A percentile compares a stretch with the other conserved stretches of the same genome.
phyloP scores from a whole-genome alignment of 2,329 filamentous ascomycete genomes.

The Xylogone sp. region DNA sequence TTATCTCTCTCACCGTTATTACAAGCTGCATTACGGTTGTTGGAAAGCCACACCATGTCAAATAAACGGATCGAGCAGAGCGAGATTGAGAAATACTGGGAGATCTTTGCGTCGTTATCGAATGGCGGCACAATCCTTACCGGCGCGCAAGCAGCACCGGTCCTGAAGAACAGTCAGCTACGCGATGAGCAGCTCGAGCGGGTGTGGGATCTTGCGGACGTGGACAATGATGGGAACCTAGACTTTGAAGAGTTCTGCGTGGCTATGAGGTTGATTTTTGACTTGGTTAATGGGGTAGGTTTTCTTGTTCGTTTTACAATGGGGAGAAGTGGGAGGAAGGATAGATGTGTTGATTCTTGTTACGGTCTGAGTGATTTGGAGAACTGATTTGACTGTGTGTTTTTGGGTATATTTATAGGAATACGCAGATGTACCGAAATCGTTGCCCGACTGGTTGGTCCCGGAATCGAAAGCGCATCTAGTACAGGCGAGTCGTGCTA shows the following conservation, averaged over 20 bases:
- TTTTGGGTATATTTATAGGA: slow-evolving; percentile 54
- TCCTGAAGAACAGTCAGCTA: slow-evolving; percentile 70
- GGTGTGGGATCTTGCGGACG: slow-evolving; percentile 95
- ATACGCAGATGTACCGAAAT: slow-evolving; percentile 80
- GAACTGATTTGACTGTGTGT: slow-evolving; percentile 4
- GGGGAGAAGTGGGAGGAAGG: too few species aligned
- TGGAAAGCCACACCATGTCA: slow-evolving; percentile 22
- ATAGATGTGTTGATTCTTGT: too few species aligned
- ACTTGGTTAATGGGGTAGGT: slow-evolving; percentile 87
- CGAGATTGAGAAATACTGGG: slow-evolving; percentile 76
- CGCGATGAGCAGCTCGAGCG: slow-evolving; percentile 85
- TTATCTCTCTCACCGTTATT: too few species aligned
- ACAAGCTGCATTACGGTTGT: background rate
- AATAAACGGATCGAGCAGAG: slow-evolving; percentile 62
- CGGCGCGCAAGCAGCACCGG: slow-evolving; percentile 65
- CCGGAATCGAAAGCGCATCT: slow-evolving; percentile 92
- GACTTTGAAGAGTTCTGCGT: slow-evolving; percentile 99
- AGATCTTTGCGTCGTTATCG: slow-evolving; percentile 69
- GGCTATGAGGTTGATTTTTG: slow-evolving; percentile 96
- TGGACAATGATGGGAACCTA: slow-evolving; percentile 94
- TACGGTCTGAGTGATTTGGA: slow-evolving; percentile 1
- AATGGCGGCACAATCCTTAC: slow-evolving; percentile 62
- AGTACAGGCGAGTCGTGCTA: slow-evolving; percentile 75
- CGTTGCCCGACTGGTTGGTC: slow-evolving; percentile 92
- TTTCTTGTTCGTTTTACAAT: slow-evolving; percentile 2